Percentiles rank a stretch among this genome's conserved stretches.
Evolutionary conservation across 176 grass and related monocot species (phyloP).

Genomic region (Triticum aestivum): DNA sequence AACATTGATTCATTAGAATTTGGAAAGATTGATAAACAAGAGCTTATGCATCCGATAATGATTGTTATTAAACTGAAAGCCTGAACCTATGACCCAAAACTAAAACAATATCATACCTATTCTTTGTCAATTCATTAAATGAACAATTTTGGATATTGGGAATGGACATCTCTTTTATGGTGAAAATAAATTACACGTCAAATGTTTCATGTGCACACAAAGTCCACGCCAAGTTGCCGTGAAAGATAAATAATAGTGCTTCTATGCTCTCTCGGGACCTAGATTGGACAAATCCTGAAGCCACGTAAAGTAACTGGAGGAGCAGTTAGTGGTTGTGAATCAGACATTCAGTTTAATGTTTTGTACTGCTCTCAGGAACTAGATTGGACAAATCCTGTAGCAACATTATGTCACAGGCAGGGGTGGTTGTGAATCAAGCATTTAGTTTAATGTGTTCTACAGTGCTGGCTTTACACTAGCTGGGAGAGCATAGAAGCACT

Average conservation of each 20-base stretch:
- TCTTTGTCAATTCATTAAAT: slow-evolving; percentile 10
- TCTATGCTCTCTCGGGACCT: background rate
- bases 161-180: background rate
- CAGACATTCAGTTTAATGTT: background rate
- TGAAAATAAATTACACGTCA: background rate
- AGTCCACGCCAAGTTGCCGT: background rate
- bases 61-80: background rate
- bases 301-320: background rate
- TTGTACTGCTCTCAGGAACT: background rate
- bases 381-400: background rate
- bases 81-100: background rate
- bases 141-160: background rate
- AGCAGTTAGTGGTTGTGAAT: background rate
- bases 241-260: slow-evolving; percentile 3
- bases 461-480: background rate
- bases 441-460: background rate
- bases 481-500: background rate
- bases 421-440: background rate
- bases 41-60: background rate
- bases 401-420: background rate
- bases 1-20: background rate
- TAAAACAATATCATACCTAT: background rate
- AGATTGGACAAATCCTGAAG: slow-evolving; percentile 5
- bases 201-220: background rate
- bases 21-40: slow-evolving; percentile 4